These are phyloP conservation scores for Lecanicillium sp. DNA, from an alignment of 2,329 filamentous ascomycete species.

Conservation along the genomic window DNA sequence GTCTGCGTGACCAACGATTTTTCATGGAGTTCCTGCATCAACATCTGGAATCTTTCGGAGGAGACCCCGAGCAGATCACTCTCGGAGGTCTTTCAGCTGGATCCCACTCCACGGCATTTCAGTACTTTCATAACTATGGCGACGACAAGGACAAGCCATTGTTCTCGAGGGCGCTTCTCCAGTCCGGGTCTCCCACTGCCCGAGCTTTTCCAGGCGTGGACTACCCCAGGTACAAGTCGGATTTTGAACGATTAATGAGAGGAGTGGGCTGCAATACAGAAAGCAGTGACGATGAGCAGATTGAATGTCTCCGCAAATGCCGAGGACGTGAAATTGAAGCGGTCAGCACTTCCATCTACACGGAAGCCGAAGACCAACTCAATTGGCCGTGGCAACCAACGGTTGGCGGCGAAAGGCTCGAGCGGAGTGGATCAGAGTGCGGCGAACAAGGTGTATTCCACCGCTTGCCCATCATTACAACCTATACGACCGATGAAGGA, in stretches of 20 bases:
- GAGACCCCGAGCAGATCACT: slow-evolving; percentile 42
- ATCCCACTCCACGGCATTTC: slow-evolving; percentile 28
- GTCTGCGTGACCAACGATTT: slow-evolving; percentile 44
- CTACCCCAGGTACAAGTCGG: slow-evolving; percentile 23
- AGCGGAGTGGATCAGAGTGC: slow-evolving; percentile 36
- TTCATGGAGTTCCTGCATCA: slow-evolving; percentile 46
- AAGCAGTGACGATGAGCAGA: slow-evolving; percentile 20
- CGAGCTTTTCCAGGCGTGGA: slow-evolving; percentile 26
- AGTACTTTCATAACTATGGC: slow-evolving; percentile 30
- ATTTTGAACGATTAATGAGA: slow-evolving; percentile 21
- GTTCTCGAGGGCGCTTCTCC: slow-evolving; percentile 26
- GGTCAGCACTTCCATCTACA: slow-evolving; percentile 30
- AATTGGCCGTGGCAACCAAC: slow-evolving; percentile 43
- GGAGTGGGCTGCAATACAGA: slow-evolving; percentile 20
- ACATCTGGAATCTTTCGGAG: slow-evolving; percentile 45
- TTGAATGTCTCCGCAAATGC: slow-evolving; percentile 30
- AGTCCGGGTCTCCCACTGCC: slow-evolving; percentile 29
- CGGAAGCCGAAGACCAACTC: slow-evolving; percentile 27
- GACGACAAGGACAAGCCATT: slow-evolving; percentile 19
- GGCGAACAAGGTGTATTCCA: slow-evolving; percentile 29
- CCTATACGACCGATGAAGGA: slow-evolving; percentile 26
- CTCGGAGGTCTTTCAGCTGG: slow-evolving; percentile 50
- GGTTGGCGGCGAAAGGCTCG: slow-evolving; percentile 34
- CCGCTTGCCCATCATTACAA: slow-evolving; percentile 29
- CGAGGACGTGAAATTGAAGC: slow-evolving; percentile 26